phyloP scores from a whole-genome alignment of 352 stramenopile genomes.

The Pythium periplocum region DNA sequence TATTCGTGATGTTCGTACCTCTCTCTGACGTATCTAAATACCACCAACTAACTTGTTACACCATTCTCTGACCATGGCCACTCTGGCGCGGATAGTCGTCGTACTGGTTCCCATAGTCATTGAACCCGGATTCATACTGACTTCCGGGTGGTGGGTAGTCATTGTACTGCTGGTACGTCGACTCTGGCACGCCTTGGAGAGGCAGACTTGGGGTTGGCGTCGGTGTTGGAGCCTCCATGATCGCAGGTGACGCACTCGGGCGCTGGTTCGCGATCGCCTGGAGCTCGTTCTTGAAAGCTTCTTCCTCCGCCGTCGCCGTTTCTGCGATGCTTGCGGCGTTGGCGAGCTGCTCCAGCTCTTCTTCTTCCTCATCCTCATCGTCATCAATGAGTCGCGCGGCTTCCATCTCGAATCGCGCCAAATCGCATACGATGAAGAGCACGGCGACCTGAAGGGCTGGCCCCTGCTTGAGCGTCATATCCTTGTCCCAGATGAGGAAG shows the following conservation, averaged over 20 bases:
- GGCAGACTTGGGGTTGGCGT: background rate
- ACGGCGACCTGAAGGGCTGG: slow-evolving; percentile 59
- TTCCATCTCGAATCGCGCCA: slow-evolving; percentile 72
- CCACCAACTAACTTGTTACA: too few species aligned
- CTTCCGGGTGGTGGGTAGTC: background rate
- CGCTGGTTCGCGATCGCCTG: slow-evolving; percentile 6
- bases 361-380: slow-evolving; percentile 35
- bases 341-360: slow-evolving; percentile 8
- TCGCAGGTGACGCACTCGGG: background rate
- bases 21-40: too few species aligned
- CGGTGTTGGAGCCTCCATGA: too few species aligned
- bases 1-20: too few species aligned
- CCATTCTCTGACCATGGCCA: too few species aligned
- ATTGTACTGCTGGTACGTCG: slow-evolving; percentile 3
- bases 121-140: too few species aligned
- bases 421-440: slow-evolving; percentile 64
- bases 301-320: slow-evolving; percentile 2
- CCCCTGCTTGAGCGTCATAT: slow-evolving; percentile 69
- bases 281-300: slow-evolving; percentile 17
- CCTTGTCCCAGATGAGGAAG: slow-evolving; percentile 62
- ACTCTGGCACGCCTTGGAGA: background rate
- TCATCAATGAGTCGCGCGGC: slow-evolving; percentile 61
- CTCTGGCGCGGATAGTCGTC: too few species aligned
- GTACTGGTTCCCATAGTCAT: too few species aligned
- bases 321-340: slow-evolving; percentile 6